Base-by-base conservation (phyloP, 2,329 filamentous ascomycete genomes). In the Exophiala aquamarina region DNA sequence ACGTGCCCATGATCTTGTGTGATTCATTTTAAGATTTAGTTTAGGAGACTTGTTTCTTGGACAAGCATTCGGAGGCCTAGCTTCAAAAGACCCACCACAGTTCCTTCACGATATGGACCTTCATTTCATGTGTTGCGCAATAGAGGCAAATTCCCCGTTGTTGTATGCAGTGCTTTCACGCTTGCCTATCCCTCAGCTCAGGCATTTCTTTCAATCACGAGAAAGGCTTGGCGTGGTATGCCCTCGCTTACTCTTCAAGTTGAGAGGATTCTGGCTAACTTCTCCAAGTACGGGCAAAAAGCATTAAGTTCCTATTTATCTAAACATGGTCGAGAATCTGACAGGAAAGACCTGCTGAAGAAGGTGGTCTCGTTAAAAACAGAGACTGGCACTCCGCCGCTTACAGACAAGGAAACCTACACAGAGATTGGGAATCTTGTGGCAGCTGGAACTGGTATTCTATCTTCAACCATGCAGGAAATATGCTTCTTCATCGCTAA, bases 21-120 rank as follows among this genome's bases (percentile, higher is more conserved):
- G 23, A 26, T 26, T 6, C 6, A 26, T 6, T 14, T n/a, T 18
- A 34, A 34, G 38, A 38, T 34, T 33, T 45, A 18, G 44, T 14
- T 6, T 45, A 23, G 48, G 47, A 11, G 39, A 51, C 21, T 35
- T 45, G 15, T 51, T 51, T 33, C 48, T 51, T 10, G 48, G 48
- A n/a, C 28, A 45, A 29, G 38, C 48, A 11, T 51, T 51, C 41
- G 44, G 41, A 3, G 48, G 44, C 10, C 19, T 51, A 18, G 37
- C 41, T 15, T 42, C 36, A 19, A 39, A 41, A 19, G 43, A 41
- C n/a, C 18, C 38, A 34, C 48, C 44, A 14, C 44, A 37, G 32
- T 47, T 42, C 17, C 37, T 47, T 15, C 46, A 42, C n/a, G 48
- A 51, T 31, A 35, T 47, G 18, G 48, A 51, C 23, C 14, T 40